Base-by-base conservation (phyloP, 2,329 filamentous ascomycete genomes). In the Trichoderma sp. region DNA sequence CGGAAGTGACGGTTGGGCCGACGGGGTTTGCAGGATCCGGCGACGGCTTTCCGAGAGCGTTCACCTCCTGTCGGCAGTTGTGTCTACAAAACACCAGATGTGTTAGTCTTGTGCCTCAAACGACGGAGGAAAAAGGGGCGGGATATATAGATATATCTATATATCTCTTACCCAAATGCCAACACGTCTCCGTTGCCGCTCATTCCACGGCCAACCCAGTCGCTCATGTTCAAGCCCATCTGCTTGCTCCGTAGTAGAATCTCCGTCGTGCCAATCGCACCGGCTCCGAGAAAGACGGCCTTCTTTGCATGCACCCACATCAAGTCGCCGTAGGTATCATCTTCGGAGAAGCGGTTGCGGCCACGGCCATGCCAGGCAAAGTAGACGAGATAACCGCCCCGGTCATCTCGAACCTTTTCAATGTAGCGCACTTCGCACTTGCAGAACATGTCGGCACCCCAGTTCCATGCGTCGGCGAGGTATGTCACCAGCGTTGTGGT, bases 391-490 rank as follows among this genome's bases (percentile, higher is more conserved):
- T 89, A 90, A 1, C 88, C 87, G 15, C 82, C 65, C 14, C 76
- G 75, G 0, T 39, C 54, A 14, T 74, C 72, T 1, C 78, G 78
- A 48, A 81, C 80, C 72, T 86, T 83, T 63, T 84, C 81, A 58
- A 90, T 78, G 70, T 89, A 84, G 51, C 85, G 80, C 2, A 90
- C 88, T 72, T 90, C 87, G 67, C 86, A 87, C 69, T 87, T 83
- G 74, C 88, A 90, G 68, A 90, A 90, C 74, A 90, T 85, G 71
- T 90, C 87, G 14, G 88, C 86, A 9, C 88, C 88, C 86, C 87
- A 88, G 70, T 89, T 88, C 88, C 87, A 90, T 1, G 88, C 87
- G 73, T 90, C 88, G 7, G 85, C 81, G 7, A 90, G 77, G 70
- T 90, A 90, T 0, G 88, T 90, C 44, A 88, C 85, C 1, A 87